Base-by-base conservation (phyloP, 2,329 filamentous ascomycete species). In the Alternaria rosae region DNA sequence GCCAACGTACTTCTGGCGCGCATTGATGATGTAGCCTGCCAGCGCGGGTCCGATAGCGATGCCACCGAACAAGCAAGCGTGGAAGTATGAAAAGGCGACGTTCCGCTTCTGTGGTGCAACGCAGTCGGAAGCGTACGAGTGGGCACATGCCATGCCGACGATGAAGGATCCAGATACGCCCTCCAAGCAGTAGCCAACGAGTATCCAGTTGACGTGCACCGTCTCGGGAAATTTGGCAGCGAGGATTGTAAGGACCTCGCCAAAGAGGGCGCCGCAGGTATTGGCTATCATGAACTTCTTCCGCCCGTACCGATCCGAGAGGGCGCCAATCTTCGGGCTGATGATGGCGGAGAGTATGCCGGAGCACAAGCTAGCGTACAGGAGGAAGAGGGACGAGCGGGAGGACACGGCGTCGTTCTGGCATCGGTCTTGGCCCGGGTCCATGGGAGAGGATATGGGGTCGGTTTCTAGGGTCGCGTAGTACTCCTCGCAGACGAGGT, bases 91-190 rank as follows among this genome's bases (percentile, higher is more conserved):
- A 77, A 98, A 95, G 5, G 89, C 88, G 8, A 97, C 91, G 62
- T 91, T 92, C 20, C 95, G 89, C 72, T 88, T 88, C 28, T 91
- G 90, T 0, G 93, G 92, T 5, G 91, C 84, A 0, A 93, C 94
- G 79, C 93, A 97, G 78, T 99, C 95, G 42, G 92, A 90, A 12
- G 92, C 90, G 78, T 98, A 99, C 0, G 94, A 93, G 77, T 96
- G 90, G 21, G 88, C 89, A 60, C 97, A 82, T 47, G 91, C 89
- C 83, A 91, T 91, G 26, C 90, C 91, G 1, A 92, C 88, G 1
- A 93, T 97, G 76, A 97, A 97, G 1, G 94, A 97, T 8, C 95
- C 95, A 10, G 89, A 89, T 6, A 97, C 74, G 5, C 95, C 95
- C 74, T 99, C 95, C 47, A 94, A 84, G 10, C 92, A 83, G 35